Base-by-base conservation (phyloP, 108 stramenopile genomes). In the Pseudonitzschia pungens region DNA sequence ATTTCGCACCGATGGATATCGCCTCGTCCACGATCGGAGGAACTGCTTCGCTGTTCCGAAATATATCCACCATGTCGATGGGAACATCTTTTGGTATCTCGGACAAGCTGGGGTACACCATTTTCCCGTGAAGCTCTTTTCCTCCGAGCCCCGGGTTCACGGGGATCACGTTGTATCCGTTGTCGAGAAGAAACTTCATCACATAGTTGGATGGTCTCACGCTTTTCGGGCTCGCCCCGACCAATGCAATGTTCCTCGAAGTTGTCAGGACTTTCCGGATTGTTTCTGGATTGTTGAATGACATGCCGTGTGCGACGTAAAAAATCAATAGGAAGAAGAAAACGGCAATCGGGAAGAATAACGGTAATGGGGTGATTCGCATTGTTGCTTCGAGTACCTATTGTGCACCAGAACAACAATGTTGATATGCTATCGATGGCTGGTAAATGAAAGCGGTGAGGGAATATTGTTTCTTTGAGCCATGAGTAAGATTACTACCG, bases 21-120 rank as follows among this genome's bases (percentile, higher is more conserved):
- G 89, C 90, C 76, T 93, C 90, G 58, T 93, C 92, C 12, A 93
- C 88, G 69, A 93, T 75, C 12, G 74, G 70, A 15, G 88, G 89
- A 7, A 87, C 89, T 57, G 82, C 80, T 52, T 81, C 81, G 4
- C 87, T 69, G 65, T 83, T 81, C 2, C 89, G 85, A 73, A 94
- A 94, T 15, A 94, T 73, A 70, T 94, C 91, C 44, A 92, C 93
- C 91, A 94, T 92, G 65, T 94, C 93, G 21, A 94, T 68, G 22
- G 43, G 31, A 26, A 42, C 41, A 20, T n/a, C 22, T 32, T 71
- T 70, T 5, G 83, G 68, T 31, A 90, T 87, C 48, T 81, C 74
- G 60, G 77, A 52, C 26, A 94, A 74, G 77, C 69, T 84, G 0
- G 69, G 78, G 73, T 83, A 90, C 0, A 94, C 93, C 22, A 69